A percentile compares a stretch with the other conserved stretches of the same genome.
phyloP scores from a whole-genome alignment of 768 basidiomycete genomes.

The Sarcodon aspratus region DNA sequence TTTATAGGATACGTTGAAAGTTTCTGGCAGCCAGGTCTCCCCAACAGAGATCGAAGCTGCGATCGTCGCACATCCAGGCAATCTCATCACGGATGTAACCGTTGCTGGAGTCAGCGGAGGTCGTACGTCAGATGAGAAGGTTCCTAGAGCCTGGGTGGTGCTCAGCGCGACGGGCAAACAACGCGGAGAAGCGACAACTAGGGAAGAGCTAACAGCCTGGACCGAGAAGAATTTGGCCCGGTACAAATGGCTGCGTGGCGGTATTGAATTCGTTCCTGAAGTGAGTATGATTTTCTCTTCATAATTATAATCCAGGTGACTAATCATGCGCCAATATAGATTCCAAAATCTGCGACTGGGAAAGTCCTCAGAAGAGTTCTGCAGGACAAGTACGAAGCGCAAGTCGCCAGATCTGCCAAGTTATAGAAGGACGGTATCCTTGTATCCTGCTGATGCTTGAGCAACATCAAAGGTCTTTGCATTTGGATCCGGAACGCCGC shows the following conservation, averaged over 20 bases:
- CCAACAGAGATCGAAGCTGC: slow-evolving; percentile 68
- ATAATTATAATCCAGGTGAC: not conserved
- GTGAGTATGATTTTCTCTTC: slow-evolving; percentile 23
- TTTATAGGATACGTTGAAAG: slow-evolving; percentile 62
- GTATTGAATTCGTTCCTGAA: slow-evolving; percentile 51
- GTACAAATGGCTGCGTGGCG: slow-evolving; percentile 71
- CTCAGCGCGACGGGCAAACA: slow-evolving; percentile 43
- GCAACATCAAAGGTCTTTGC: too few species aligned
- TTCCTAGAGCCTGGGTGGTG: slow-evolving; percentile 73
- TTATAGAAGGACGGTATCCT: too few species aligned
- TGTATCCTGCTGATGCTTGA: too few species aligned
- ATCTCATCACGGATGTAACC: slow-evolving; percentile 49
- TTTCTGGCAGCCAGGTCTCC: slow-evolving; percentile 73
- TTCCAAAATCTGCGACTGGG: slow-evolving; percentile 67
- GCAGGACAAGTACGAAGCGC: slow-evolving; percentile 42
- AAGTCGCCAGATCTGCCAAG: too few species aligned
- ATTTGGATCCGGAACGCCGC: too few species aligned
- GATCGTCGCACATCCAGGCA: slow-evolving; percentile 48
- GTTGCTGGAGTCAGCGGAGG: slow-evolving; percentile 71
- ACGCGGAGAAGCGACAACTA: slow-evolving; percentile 28
- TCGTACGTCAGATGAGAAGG: slow-evolving; percentile 58
- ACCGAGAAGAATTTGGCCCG: slow-evolving; percentile 50
- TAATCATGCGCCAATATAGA: slow-evolving; percentile 23
- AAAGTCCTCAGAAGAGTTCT: slow-evolving; percentile 55
- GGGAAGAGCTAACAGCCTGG: slow-evolving; percentile 48